phyloP scores from a whole-genome alignment of 2,329 filamentous ascomycete species.

The Alternaria sp. region DNA sequence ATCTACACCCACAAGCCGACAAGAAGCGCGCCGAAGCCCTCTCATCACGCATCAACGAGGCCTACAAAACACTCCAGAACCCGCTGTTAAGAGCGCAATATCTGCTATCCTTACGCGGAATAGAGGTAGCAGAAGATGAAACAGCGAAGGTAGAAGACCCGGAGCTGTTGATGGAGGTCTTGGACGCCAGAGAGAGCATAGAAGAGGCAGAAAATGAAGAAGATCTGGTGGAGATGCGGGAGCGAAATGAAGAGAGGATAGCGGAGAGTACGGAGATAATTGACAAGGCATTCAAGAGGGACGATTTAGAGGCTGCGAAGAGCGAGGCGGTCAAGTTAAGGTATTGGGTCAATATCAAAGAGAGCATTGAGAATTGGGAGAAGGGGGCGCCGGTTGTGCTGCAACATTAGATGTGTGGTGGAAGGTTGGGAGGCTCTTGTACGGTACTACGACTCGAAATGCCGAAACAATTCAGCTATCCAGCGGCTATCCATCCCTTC shows the following conservation, averaged over 20 bases:
- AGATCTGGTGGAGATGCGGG: slow-evolving; percentile 65
- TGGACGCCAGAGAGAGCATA: slow-evolving; percentile 74
- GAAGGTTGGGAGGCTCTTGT: not conserved
- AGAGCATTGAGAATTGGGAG: slow-evolving; percentile 85
- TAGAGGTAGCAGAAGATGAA: slow-evolving; percentile 83
- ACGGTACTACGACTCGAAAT: not conserved
- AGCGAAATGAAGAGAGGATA: slow-evolving; percentile 73
- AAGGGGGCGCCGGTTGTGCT: slow-evolving; percentile 69
- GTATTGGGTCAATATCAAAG: slow-evolving; percentile 89
- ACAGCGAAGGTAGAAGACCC: slow-evolving; percentile 71
- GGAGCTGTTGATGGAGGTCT: slow-evolving; percentile 76
- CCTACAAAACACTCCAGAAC: slow-evolving; percentile 81
- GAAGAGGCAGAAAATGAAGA: slow-evolving; percentile 63
- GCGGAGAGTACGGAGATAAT: slow-evolving; percentile 66
- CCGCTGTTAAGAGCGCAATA: slow-evolving; percentile 89
- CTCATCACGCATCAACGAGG: slow-evolving; percentile 87
- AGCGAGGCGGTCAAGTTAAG: slow-evolving; percentile 76
- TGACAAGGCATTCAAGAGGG: slow-evolving; percentile 68
- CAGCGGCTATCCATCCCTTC: not conserved
- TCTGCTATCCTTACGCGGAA: slow-evolving; percentile 71
- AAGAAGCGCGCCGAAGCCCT: slow-evolving; percentile 73
- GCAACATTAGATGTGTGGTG: slow-evolving; percentile 53
- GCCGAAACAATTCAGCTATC: fast-evolving
- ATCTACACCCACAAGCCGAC: slow-evolving; percentile 60
- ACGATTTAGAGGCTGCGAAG: slow-evolving; percentile 71